A percentile compares a stretch with the other conserved stretches of the same genome.
These are phyloP conservation scores for Tetrapyrgos nigripes DNA, from an alignment of 1,284 basidiomycete species.

Conservation along the genomic window DNA sequence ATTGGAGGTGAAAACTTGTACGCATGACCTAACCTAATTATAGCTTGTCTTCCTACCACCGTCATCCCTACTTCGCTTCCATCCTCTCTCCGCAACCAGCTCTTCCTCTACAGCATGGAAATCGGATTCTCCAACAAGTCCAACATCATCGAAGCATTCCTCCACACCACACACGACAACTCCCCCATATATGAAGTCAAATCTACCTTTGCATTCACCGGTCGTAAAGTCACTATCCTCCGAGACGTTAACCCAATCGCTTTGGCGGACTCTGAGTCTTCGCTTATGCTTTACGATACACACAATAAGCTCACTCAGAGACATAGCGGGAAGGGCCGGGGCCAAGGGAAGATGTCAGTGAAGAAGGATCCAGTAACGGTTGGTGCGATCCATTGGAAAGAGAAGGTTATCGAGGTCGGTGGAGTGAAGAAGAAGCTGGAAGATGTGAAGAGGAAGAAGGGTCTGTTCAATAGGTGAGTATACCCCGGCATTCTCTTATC, in stretches of 20 bases:
- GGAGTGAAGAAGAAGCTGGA: constrained; percentile 43
- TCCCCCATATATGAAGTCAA: constrained; percentile 47
- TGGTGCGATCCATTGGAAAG: constrained; percentile 52
- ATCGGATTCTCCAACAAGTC: constrained; percentile 53
- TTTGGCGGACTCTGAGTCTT: constrained; percentile 24
- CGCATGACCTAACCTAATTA: too few species aligned
- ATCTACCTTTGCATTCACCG: constrained; percentile 45
- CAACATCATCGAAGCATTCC: constrained; percentile 48
- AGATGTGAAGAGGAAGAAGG: constrained; percentile 45
- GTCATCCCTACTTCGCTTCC: too few species aligned
- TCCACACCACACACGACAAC: constrained; percentile 46
- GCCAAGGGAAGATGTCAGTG: too few species aligned
- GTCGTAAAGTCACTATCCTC: constrained; percentile 47
- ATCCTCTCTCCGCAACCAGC: too few species aligned
- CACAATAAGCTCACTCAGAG: background rate
- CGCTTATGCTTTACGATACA: too few species aligned
- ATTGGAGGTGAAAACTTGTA: too few species aligned
- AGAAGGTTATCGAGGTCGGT: constrained; percentile 48
- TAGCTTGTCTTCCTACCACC: too few species aligned
- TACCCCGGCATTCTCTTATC: background rate
- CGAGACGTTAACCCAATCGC: constrained; percentile 48
- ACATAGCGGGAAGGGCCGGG: background rate
- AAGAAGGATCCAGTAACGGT: constrained; percentile 30
- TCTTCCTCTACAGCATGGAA: constrained; percentile 51
- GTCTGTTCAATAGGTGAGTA: constrained; percentile 40